Evolutionary conservation across 352 stramenopile species (phyloP).

Genomic region (Phytophthora pluvialis): DNA sequence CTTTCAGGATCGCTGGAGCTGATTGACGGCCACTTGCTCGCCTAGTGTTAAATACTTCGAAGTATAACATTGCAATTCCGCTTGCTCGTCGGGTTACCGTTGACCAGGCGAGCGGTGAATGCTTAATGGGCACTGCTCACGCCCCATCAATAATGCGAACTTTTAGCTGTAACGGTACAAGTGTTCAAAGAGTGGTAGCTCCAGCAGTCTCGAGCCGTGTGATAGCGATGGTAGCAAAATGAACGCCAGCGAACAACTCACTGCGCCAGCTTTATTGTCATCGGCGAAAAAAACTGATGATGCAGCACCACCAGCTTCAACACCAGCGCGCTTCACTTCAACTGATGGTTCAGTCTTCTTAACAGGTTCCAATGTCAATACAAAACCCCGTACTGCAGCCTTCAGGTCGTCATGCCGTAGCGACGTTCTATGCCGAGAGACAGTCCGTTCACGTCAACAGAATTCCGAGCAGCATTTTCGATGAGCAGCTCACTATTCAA

Average conservation of each 20-base stretch:
- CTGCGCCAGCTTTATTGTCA: neutral
- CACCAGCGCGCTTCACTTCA: neutral
- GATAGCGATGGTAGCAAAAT: neutral
- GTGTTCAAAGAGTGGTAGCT: too few species aligned
- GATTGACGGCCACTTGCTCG: too few species aligned
- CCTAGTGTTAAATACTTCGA: too few species aligned
- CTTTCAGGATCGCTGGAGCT: too few species aligned
- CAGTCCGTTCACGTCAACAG: slow-evolving; percentile 35
- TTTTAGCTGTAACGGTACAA: too few species aligned
- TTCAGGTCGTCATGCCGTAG: neutral
- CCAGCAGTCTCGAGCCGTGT: neutral
- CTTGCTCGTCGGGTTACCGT: too few species aligned
- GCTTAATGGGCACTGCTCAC: too few species aligned
- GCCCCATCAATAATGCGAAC: too few species aligned
- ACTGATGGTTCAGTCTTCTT: neutral
- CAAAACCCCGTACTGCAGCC: neutral
- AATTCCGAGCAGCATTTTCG: slow-evolving; percentile 5
- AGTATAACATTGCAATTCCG: too few species aligned
- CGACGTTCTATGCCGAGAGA: slow-evolving; percentile 6
- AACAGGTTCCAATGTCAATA: slow-evolving; percentile 7
- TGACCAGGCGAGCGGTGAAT: too few species aligned
- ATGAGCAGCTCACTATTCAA: slow-evolving; percentile 27
- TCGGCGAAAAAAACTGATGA: slow-evolving; percentile 27
- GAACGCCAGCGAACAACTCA: neutral
- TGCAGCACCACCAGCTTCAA: slow-evolving; percentile 25